Base-by-base conservation (phyloP, 208 protist species). In the Leptomonas seymouri region DNA sequence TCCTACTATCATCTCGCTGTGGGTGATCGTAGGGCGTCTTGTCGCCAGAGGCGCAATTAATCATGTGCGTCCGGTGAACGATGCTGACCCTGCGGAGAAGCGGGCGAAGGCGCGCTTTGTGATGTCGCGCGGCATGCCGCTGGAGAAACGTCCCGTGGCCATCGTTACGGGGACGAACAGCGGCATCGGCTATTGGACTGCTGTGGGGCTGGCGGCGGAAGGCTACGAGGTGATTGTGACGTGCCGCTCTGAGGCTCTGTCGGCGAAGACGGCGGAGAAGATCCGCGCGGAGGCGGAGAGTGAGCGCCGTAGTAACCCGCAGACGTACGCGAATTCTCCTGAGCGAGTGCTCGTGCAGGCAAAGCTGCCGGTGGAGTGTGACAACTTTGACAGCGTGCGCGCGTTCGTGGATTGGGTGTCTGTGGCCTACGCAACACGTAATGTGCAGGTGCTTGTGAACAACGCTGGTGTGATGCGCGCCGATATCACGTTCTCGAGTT, bases 101-200 rank as follows among this genome's bases (percentile, higher is more conserved):
- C 57, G 76, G 60, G 57, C 51, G 15, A n/a, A 25, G 31, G 25
- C 55, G 9, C 65, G 53, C 30, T 67, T 89, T 56, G 75, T 91
- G 28, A 68, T 95, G 61, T 77, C 71, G 18, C 72, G 57, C 15
- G 69, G 82, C 49, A 91, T 93, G 85, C 62, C 58, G 25, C 50
- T 75, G 8, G 62, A 66, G 20, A 81, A 86, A 57, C 78, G 90
- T 18, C 87, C 87, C 0, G 94, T 96, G 42, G 90, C 88, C 36
- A 78, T 97, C 14, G 93, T 97, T 57, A 97, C 93, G 11, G 93
- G 93, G n/a, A 93, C 90, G 34, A 97, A 97, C 76, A 90, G 85
- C 63, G 93, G 93, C 16, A 94, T 97, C 53, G 93, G 93, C 12
- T 94, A 83, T 66, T 79, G 90, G 74, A 97, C 90, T 3, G 93